Evolutionary conservation across 179 eudicot genomes (phyloP).

Genomic region (Drosera spatulata): DNA sequence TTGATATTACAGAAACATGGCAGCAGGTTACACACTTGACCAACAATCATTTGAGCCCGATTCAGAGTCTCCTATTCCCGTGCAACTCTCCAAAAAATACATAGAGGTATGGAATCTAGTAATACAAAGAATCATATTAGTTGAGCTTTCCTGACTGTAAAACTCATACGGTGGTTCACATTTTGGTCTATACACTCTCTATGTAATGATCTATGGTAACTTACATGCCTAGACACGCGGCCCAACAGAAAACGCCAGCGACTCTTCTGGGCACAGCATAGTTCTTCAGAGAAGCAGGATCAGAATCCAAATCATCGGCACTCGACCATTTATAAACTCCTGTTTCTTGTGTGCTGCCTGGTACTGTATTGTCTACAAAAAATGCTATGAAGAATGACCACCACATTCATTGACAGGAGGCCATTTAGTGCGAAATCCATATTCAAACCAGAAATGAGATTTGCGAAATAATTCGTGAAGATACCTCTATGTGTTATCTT

Average conservation of each 20-base stretch:
- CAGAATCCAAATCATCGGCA: conserved; percentile 41
- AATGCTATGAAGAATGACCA: conserved; percentile 76
- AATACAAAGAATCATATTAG: too few relatives aligned
- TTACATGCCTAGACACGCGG: conserved; percentile 54
- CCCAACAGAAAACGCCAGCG: conserved; percentile 41
- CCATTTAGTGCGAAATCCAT: conserved; percentile 80
- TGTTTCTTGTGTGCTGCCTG: conserved; percentile 72
- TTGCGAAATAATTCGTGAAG: too few relatives aligned
- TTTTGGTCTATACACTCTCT: too few relatives aligned
- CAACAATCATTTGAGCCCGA: too few relatives aligned
- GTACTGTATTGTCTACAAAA: conserved; percentile 80
- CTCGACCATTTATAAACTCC: conserved; percentile 76
- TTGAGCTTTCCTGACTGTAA: too few relatives aligned
- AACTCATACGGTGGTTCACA: too few relatives aligned
- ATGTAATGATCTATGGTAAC: not conserved
- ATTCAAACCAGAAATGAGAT: conserved; percentile 5
- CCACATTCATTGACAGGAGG: conserved; percentile 77
- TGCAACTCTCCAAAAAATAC: too few relatives aligned
- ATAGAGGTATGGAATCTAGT: too few relatives aligned
- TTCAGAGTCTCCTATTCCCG: too few relatives aligned
- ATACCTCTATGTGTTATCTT: too few relatives aligned
- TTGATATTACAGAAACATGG: too few relatives aligned
- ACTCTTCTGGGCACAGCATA: conserved; percentile 47
- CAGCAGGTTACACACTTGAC: too few relatives aligned
- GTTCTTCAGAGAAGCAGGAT: conserved; percentile 41